Base-by-base conservation (phyloP, 768 basidiomycete species). In the Kwoniella sp. region DNA sequence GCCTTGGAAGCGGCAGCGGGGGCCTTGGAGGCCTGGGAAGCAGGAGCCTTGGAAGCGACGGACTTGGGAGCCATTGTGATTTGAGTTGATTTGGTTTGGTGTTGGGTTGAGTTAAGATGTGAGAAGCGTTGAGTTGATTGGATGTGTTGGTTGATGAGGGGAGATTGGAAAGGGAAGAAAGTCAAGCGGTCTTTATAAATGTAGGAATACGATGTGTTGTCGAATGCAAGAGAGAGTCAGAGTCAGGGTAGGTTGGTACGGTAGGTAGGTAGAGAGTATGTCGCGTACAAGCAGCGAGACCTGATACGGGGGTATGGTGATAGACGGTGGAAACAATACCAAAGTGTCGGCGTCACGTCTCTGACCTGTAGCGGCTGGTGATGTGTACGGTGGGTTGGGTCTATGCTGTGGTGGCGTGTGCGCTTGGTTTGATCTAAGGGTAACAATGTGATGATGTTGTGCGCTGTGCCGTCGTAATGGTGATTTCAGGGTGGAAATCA, bases 11-110 rank as follows among this genome's bases (percentile, higher is more conserved):
- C 85, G 28, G 85, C 85, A 51, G 85, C 85, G 63, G 87, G 86
- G 65, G 88, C 70, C 83, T 88, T 93, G 78, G 89, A 89, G 73
- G 91, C 90, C 77, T 90, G 91, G 69, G 90, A 91, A 73, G 88
- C 75, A 65, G 76, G 75, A 50, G 76, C 78, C 74, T 76, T 81
- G 77, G 78, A 75, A 71, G 79, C 78, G 70, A 73, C 73, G 71
- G 84, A 81, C 82, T 83, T 72, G 41, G 67, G 75, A 67, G 74
- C 73, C 81, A 78, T 76, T 63, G 63, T 65, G 56, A 65, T 51
- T 3, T 62, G 41, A 45, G 23, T 50, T 26, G 61, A 28, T 31
- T 58, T 30, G 37, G 37, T 51, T 57, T n/a, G n/a, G n/a, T n/a
- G 34, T 61, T 28, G 55, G 50, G 58, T 45, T 58, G 59, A 67